These are phyloP conservation scores for Auricularia cornea DNA, from an alignment of 768 basidiomycete species.

Conservation along the genomic window DNA sequence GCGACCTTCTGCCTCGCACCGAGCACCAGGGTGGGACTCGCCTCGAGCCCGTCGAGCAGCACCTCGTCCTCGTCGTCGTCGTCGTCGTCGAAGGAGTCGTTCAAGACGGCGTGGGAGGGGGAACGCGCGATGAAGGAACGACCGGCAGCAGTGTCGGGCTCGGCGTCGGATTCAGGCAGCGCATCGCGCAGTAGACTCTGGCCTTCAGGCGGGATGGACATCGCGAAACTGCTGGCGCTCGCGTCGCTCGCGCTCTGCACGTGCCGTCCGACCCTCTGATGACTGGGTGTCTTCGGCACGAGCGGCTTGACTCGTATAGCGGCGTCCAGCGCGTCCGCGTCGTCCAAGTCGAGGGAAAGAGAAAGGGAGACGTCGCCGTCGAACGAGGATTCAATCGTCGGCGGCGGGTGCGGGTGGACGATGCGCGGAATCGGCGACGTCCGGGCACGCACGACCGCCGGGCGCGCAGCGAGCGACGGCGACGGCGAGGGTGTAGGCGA, in stretches of 20 bases:
- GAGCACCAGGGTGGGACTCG: neutral
- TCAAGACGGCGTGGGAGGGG: neutral
- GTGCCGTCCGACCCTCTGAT: too few relatives aligned
- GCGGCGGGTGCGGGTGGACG: neutral
- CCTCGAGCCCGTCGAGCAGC: neutral
- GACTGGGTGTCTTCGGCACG: neutral
- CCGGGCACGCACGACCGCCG: neutral
- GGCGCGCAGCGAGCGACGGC: neutral
- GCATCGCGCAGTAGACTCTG: neutral
- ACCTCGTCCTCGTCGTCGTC: neutral
- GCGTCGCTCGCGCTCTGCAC: neutral
- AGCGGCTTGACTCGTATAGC: too few relatives aligned
- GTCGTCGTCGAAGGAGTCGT: neutral
- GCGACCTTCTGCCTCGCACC: neutral
- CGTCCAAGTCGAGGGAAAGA: neutral
- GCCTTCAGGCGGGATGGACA: neutral
- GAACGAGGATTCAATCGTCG: neutral
- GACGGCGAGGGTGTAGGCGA: neutral
- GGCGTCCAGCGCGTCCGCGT: neutral
- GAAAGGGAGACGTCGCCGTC: neutral
- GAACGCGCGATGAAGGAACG: neutral
- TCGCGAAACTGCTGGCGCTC: neutral
- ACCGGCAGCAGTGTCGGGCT: neutral
- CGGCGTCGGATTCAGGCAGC: neutral
- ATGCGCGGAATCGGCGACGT: too few relatives aligned